Conservation (phyloP, 2,329 filamentous ascomycete species). For the Aspergillus brasiliensis region DNA sequence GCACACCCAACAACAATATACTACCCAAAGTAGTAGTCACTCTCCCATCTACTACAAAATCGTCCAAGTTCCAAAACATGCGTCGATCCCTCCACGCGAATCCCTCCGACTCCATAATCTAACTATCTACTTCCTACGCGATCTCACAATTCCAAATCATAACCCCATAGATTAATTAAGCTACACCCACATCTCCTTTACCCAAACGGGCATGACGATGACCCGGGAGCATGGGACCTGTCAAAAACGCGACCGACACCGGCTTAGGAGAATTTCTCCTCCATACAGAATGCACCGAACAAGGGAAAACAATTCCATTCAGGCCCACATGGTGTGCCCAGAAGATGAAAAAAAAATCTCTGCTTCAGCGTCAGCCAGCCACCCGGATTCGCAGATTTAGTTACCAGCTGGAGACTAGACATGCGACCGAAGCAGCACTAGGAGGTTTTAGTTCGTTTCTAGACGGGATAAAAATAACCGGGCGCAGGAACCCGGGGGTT, state of each 20-base stretch:
- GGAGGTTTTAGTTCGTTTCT: not conserved
- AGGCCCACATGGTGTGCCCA: not conserved
- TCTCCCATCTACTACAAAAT: not conserved
- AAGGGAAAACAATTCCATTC: not conserved
- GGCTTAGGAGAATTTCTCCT: not conserved
- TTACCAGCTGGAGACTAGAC: no score
- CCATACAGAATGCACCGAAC: not conserved
- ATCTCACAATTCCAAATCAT: conserved; percentile 7
- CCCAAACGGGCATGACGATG: not conserved
- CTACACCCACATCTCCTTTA: not conserved
- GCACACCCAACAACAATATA: not conserved
- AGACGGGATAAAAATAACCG: not conserved
- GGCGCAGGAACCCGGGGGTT: not conserved
- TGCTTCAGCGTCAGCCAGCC: not conserved
- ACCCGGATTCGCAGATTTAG: not conserved
- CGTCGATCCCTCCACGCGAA: not conserved
- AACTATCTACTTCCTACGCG: no score
- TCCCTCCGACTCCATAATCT: not conserved
- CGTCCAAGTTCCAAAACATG: not conserved
- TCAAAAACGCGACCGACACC: conserved; percentile 1
- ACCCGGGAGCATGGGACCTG: not conserved
- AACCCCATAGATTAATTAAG: not conserved
- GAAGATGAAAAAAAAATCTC: not conserved
- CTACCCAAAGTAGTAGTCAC: not conserved
- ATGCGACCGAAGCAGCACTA: not conserved